A percentile compares a stretch with the other conserved stretches of the same genome.
These are phyloP conservation scores for Monilinia fructicola DNA, from an alignment of 2,329 filamentous ascomycete genomes.

Conservation along the genomic window DNA sequence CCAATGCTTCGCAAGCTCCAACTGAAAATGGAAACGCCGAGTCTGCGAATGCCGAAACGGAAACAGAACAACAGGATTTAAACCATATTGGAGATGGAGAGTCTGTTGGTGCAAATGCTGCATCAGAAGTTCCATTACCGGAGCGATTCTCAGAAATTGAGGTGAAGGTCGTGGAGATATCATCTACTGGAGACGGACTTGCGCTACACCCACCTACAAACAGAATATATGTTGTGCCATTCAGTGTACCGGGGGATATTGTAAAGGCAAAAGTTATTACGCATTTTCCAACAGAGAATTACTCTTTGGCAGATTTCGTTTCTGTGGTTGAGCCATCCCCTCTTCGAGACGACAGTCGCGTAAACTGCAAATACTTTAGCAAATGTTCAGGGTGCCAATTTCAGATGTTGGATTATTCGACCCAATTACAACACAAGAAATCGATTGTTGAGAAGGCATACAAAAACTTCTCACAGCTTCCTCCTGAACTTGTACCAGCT, in stretches of 20 bases:
- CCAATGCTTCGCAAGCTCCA: constrained; percentile 26
- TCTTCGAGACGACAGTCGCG: constrained; percentile 71
- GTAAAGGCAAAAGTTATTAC: constrained; percentile 76
- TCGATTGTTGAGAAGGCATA: constrained; percentile 89
- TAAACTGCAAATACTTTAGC: constrained; percentile 83
- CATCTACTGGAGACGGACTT: constrained; percentile 89
- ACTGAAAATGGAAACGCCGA: constrained; percentile 23
- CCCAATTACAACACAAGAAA: constrained; percentile 83
- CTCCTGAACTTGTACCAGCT: constrained; percentile 70
- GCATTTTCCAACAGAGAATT: constrained; percentile 63
- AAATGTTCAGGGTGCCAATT: constrained; percentile 92
- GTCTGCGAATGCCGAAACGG: constrained; percentile 31
- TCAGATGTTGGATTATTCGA: constrained; percentile 89
- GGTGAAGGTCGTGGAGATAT: constrained; percentile 76
- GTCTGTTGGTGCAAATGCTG: constrained; percentile 32
- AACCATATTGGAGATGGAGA: constrained; percentile 31
- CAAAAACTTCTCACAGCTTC: constrained; percentile 82
- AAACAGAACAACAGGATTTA: constrained; percentile 27
- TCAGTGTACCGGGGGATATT: constrained; percentile 80
- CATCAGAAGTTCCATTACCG: constrained; percentile 49
- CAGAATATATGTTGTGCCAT: constrained; percentile 82
- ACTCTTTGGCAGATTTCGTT: constrained; percentile 80
- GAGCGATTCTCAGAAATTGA: constrained; percentile 73
- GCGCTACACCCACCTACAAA: constrained; percentile 65
- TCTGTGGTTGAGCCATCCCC: constrained; percentile 71